Evolutionary conservation across 495 filamentous ascomycete genomes (phyloP).

Genomic region (Pyrenula massariospora): DNA sequence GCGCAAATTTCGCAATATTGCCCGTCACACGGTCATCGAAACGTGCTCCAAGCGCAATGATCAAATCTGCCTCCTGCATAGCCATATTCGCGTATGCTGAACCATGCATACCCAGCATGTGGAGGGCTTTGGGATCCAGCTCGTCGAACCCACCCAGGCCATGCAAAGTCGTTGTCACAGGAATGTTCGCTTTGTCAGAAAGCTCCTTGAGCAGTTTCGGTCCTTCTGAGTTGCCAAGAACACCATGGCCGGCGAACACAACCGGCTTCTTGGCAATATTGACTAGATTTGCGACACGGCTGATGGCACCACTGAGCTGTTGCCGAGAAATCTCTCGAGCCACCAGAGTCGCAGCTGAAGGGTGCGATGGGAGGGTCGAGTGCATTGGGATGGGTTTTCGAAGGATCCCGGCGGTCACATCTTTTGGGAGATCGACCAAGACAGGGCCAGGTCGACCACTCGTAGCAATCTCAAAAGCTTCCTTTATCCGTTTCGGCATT

Average conservation of each 20-base stretch:
- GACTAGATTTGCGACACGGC: conserved; percentile 42
- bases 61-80: conserved; percentile 53
- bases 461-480: conserved; percentile 52
- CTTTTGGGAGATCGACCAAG: conserved; percentile 49
- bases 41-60: conserved; percentile 48
- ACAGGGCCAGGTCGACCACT: conserved; percentile 49
- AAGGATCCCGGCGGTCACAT: conserved; percentile 42
- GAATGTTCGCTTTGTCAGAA: conserved; percentile 44
- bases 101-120: conserved; percentile 57
- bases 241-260: conserved; percentile 48
- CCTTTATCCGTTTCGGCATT: conserved; percentile 45
- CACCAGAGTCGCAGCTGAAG: conserved; percentile 39
- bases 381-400: conserved; percentile 38
- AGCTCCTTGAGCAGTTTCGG: conserved; percentile 41
- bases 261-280: conserved; percentile 49
- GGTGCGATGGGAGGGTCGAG: conserved; percentile 43
- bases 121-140: conserved; percentile 41
- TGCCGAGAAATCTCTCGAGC: conserved; percentile 34
- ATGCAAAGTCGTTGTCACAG: conserved; percentile 55
- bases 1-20: conserved; percentile 41
- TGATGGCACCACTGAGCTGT: conserved; percentile 35
- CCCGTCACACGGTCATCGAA: conserved; percentile 53
- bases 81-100: conserved; percentile 53
- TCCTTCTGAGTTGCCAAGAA: conserved; percentile 38
- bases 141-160: conserved; percentile 53